Conservation (phyloP, 2,329 filamentous ascomycete species). For the Fusarium burgessii region DNA sequence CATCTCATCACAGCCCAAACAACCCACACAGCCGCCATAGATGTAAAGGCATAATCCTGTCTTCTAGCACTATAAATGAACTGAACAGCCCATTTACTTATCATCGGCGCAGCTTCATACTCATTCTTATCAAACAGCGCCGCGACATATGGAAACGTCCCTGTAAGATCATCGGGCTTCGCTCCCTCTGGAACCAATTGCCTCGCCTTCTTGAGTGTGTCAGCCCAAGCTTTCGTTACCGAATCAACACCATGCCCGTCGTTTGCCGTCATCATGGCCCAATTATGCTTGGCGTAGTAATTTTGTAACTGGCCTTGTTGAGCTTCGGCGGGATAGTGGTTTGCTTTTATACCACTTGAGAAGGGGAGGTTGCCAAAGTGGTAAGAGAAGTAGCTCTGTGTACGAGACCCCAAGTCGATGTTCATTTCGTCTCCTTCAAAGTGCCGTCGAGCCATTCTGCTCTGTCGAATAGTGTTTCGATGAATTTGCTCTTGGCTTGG, state of each 20-base stretch:
- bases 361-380: constrained; percentile 32
- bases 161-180: constrained; percentile 11
- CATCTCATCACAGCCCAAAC: constrained; percentile 20
- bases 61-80: constrained; percentile 24
- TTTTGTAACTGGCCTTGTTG: constrained; percentile 16
- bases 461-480: constrained; percentile 21
- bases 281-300: constrained; percentile 25
- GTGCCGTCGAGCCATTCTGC: constrained; percentile 13
- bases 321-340: constrained; percentile 23
- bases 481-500: constrained; percentile 11
- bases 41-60: constrained; percentile 17
- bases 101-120: constrained; percentile 23
- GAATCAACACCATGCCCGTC: constrained; percentile 17
- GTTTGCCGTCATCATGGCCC: constrained; percentile 32
- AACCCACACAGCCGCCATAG: constrained; percentile 20
- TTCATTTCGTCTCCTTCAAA: background rate
- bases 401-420: constrained; percentile 4
- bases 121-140: constrained; percentile 23
- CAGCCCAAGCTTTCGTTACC: constrained; percentile 24
- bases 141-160: constrained; percentile 17
- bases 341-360: constrained; percentile 30
- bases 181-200: constrained; percentile 13
- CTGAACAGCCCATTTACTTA: constrained; percentile 32
- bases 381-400: constrained; percentile 11
- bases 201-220: constrained; percentile 18